Base-by-base conservation (phyloP, 2,329 filamentous ascomycete genomes). In the Penicillium occitanis region DNA sequence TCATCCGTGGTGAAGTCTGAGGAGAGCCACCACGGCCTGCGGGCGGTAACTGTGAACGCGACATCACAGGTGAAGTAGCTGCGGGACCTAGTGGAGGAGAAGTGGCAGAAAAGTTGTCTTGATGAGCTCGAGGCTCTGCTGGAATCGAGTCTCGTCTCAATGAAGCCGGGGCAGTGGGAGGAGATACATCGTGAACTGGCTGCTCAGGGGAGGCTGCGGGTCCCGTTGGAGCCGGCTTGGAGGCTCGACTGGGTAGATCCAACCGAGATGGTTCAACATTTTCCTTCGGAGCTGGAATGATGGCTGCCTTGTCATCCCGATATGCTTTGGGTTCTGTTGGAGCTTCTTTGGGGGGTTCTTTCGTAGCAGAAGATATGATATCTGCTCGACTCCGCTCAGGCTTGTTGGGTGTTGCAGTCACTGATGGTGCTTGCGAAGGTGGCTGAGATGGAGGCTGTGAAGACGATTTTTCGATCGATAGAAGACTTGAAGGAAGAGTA, bases 301-400 rank as follows among this genome's bases (percentile, higher is more conserved):
- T 60, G 3, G 69, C 61, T 14, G 70, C 69, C 44, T 72, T 70
- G 11, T 75, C 72, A 19, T 64, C 69, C 25, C 80, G 74, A n/a
- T 78, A 77, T 10, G 79, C 80, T 67, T 80, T 81, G 8, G 80
- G 80, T 11, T 77, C 78, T 8, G 79, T 82, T 8, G 80, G 80
- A n/a, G 80, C 78, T 35, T 78, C 76, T 48, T 77, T 74, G 11
- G 80, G 80, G 13, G 79, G 78, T 25, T 78, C 76, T 44, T 77
- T 73, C 3, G 69, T 67, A 3, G 70, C 69, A 17, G 69, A 58
- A 14, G 70, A 58, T 74, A 44, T 76, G 72, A 10, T 64, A 4
- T 30, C 65, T 71, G 0, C 62, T 17, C 11, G 66, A 44, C 7
- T 74, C 2, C 55, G 28, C 8, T 65, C 59, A 2, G 58, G 37